phyloP scores from a whole-genome alignment of 2,329 filamentous ascomycete genomes.

The Aureobasidium pullulans region DNA sequence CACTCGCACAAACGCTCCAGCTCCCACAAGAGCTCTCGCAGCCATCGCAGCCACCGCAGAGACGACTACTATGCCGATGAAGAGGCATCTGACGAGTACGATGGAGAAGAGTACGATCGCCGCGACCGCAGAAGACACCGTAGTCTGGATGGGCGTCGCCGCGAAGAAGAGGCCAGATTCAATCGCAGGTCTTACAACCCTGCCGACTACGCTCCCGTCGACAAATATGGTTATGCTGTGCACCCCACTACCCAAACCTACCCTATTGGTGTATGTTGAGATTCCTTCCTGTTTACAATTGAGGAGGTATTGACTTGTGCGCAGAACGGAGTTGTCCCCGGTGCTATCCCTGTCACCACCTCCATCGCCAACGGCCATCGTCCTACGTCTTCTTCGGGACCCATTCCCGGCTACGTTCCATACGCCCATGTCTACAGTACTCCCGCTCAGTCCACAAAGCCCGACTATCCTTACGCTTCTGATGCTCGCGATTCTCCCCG shows the following conservation, averaged over 20 bases:
- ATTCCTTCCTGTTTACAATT: background rate
- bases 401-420: slow-evolving; percentile 26
- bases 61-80: slow-evolving; percentile 20
- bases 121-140: slow-evolving; percentile 5
- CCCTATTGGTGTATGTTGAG: background rate
- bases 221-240: background rate
- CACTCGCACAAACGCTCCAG: slow-evolving; percentile 14
- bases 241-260: background rate
- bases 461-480: background rate
- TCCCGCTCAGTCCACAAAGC: background rate
- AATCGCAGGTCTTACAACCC: slow-evolving; percentile 10
- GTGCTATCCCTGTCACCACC: background rate
- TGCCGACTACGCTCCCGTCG: slow-evolving; percentile 9
- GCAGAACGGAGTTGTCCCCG: background rate
- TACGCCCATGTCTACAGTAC: slow-evolving; percentile 29
- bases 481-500: background rate
- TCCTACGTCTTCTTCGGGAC: slow-evolving; percentile 12
- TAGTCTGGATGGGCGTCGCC: slow-evolving; percentile 2
- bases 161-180: background rate
- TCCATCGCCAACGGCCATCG: background rate
- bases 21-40: slow-evolving; percentile 11
- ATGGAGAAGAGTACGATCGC: background rate
- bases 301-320: background rate
- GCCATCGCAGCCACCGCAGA: slow-evolving; percentile 17
- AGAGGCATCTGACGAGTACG: slow-evolving; percentile 20